Conservation (phyloP, 305 asterid species). For the Solanum hybrid region DNA sequence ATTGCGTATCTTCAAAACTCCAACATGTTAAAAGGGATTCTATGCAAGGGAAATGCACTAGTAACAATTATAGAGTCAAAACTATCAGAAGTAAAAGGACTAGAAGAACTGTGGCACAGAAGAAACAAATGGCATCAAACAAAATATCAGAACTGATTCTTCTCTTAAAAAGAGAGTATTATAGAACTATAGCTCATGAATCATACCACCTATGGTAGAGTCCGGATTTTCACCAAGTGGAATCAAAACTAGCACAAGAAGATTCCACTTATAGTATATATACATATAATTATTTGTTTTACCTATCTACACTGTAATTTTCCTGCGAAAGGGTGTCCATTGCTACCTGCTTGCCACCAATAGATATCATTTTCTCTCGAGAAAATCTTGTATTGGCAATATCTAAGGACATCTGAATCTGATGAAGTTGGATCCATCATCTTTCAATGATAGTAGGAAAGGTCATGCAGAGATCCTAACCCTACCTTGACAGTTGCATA, state of each 20-base stretch:
- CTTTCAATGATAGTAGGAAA: neutral
- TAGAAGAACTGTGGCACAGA: neutral
- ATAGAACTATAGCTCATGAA: neutral
- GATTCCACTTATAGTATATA: neutral
- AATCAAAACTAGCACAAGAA: neutral
- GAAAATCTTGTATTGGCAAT: neutral
- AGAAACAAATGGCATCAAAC: neutral
- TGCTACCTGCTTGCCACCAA: neutral
- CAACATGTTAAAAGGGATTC: neutral
- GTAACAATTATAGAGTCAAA: neutral
- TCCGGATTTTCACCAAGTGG: neutral
- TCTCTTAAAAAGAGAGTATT: neutral
- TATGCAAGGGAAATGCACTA: neutral
- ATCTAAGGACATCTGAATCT: neutral
- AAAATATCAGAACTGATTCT: neutral
- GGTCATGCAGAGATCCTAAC: neutral
- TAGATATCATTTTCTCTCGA: neutral
- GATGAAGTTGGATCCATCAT: neutral
- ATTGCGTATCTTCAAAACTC: neutral
- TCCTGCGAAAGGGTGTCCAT: neutral
- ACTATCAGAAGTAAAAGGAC: neutral
- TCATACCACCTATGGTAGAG: neutral
- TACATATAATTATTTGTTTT: neutral
- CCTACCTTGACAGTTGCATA: neutral
- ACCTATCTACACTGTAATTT: neutral